Percentiles rank a stretch among this genome's conserved stretches.
phyloP scores from a whole-genome alignment of 139 green algal genomes.

The Picochlorum sp. region DNA sequence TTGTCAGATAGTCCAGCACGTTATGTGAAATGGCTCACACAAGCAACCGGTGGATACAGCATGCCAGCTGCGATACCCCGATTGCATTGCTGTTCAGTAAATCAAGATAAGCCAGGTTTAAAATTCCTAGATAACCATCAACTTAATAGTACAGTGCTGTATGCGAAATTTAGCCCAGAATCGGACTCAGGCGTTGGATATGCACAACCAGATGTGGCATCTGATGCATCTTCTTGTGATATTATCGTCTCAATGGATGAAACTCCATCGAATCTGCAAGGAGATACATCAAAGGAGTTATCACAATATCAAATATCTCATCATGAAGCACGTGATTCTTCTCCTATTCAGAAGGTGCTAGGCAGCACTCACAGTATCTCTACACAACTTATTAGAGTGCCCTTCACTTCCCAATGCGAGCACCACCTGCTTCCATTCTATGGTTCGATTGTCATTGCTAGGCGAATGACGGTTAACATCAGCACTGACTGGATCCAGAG shows the following conservation, averaged over 20 bases:
- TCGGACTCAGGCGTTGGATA: too few species aligned
- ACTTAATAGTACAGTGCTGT: too few species aligned
- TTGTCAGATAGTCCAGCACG: conserved; percentile 23
- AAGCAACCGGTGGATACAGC: conserved; percentile 52
- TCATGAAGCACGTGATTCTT: neutral
- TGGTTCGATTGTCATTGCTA: conserved; percentile 48
- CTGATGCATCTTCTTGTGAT: neutral
- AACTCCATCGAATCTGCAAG: too few species aligned
- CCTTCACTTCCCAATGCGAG: conserved; percentile 79
- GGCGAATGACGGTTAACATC: too few species aligned
- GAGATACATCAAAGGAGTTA: too few species aligned
- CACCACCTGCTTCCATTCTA: conserved; percentile 98
- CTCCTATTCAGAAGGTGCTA: neutral
- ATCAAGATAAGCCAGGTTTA: too few species aligned
- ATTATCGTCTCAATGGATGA: too few species aligned
- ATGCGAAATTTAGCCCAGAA: too few species aligned
- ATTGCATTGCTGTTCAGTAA: too few species aligned
- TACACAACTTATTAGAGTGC: neutral
- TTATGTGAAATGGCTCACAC: conserved; percentile 46
- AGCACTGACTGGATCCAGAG: too few species aligned
- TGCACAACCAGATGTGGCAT: neutral
- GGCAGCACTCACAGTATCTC: neutral
- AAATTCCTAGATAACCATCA: too few species aligned
- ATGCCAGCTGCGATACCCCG: conserved; percentile 10
- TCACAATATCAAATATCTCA: too few species aligned